phyloP scores from a whole-genome alignment of 108 stramenopile genomes.

The Chaetoceros muelleri region DNA sequence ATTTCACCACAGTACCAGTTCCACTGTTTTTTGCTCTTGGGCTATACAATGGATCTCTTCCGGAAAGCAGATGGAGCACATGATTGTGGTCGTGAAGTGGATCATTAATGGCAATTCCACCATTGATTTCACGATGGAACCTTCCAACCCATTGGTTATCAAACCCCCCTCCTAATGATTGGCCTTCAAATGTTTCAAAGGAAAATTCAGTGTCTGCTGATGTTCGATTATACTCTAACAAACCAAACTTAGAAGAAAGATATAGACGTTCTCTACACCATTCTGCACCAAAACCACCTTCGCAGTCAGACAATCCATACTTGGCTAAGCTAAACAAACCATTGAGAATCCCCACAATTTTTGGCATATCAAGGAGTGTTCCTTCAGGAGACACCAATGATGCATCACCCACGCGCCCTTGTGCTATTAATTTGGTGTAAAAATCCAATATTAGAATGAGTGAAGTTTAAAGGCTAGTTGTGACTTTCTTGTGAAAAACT shows the following conservation, averaged over 20 bases:
- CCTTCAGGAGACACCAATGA: constrained; percentile 9
- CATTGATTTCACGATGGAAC: neutral
- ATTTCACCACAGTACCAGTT: neutral
- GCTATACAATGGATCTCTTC: neutral
- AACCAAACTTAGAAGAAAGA: neutral
- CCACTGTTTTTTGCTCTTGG: neutral
- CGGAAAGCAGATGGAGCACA: neutral
- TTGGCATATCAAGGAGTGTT: constrained; percentile 24
- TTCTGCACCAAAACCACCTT: constrained; percentile 24
- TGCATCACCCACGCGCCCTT: neutral
- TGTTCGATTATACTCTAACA: neutral
- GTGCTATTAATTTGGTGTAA: neutral
- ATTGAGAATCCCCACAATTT: constrained; percentile 21
- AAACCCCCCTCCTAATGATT: neutral
- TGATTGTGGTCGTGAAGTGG: neutral
- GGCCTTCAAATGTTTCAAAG: neutral
- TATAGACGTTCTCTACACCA: neutral
- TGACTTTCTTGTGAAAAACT: too few relatives aligned
- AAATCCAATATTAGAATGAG: too few relatives aligned
- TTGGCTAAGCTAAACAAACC: constrained; percentile 37
- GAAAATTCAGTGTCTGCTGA: neutral
- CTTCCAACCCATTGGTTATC: neutral
- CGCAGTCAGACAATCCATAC: constrained; percentile 38
- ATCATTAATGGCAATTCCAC: neutral
- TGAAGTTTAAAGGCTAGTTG: too few relatives aligned